phyloP scores from a whole-genome alignment of 169 alveolate genomes.

The Amoebophrya sp. region DNA sequence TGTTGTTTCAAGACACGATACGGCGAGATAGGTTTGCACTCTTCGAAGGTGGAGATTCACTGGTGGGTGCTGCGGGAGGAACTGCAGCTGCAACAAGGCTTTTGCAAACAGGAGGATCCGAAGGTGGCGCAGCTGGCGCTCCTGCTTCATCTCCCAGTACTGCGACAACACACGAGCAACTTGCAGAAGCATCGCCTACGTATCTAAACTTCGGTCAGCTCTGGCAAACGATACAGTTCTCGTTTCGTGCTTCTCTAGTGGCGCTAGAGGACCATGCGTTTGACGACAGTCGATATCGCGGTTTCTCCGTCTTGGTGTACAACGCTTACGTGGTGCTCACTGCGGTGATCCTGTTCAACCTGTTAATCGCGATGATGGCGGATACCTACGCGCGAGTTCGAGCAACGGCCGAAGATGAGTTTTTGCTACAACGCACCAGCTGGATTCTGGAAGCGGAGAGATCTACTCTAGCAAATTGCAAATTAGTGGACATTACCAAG shows the following conservation, averaged over 20 bases:
- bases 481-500: neutral
- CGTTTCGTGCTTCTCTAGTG: neutral
- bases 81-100: no score
- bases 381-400: neutral
- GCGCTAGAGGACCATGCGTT: neutral
- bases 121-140: neutral
- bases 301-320: neutral
- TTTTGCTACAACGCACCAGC: neutral
- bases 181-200: neutral
- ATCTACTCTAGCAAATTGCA: neutral
- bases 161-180: neutral
- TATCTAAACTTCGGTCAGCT: neutral
- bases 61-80: no score
- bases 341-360: neutral
- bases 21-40: neutral
- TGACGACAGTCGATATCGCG: neutral
- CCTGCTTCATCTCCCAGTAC: neutral
- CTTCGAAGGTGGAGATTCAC: neutral
- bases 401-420: neutral
- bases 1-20: neutral
- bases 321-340: neutral
- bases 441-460: neutral
- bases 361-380: neutral
- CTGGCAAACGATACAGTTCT: neutral
- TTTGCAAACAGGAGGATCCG: no score